Conservation (phyloP, 768 basidiomycete species). For the Rhodotorula kratochvilovae region DNA sequence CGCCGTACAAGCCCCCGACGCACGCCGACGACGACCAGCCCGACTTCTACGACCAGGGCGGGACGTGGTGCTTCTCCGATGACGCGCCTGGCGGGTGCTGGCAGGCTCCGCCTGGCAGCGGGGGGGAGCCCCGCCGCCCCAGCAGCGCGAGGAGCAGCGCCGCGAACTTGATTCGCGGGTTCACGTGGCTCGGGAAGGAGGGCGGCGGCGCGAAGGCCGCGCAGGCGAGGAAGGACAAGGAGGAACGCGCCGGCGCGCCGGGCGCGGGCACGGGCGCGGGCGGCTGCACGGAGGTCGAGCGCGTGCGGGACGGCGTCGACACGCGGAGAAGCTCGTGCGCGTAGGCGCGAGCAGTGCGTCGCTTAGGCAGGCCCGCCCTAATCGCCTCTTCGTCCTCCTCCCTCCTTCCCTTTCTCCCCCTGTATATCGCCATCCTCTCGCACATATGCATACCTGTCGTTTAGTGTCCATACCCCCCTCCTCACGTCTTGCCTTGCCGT, state of each 20-base stretch:
- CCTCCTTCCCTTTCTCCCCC: too few relatives aligned
- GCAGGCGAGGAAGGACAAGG: neutral
- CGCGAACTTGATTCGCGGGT: neutral
- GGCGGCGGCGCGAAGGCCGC: neutral
- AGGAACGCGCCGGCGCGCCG: neutral
- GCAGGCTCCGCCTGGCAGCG: neutral
- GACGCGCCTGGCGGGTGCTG: neutral
- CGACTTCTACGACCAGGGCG: conserved; percentile 56
- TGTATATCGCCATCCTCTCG: too few relatives aligned
- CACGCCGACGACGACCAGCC: conserved; percentile 95
- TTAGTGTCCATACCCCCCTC: too few relatives aligned
- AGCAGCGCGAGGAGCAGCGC: neutral
- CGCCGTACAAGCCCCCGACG: conserved; percentile 93
- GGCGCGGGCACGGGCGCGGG: neutral
- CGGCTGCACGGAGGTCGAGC: neutral
- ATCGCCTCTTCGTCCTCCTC: too few relatives aligned
- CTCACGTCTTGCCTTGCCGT: too few relatives aligned
- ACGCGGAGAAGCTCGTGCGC: conserved; percentile 8
- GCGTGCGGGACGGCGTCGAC: neutral
- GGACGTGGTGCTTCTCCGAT: conserved; percentile 13
- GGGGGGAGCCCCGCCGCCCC: neutral
- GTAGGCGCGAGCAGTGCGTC: neutral
- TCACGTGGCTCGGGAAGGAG: neutral
- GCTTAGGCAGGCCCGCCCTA: too few relatives aligned
- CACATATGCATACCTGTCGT: neutral